Evolutionary conservation across 148 eudicot genomes (phyloP).

Genomic region (Drosera capensis): DNA sequence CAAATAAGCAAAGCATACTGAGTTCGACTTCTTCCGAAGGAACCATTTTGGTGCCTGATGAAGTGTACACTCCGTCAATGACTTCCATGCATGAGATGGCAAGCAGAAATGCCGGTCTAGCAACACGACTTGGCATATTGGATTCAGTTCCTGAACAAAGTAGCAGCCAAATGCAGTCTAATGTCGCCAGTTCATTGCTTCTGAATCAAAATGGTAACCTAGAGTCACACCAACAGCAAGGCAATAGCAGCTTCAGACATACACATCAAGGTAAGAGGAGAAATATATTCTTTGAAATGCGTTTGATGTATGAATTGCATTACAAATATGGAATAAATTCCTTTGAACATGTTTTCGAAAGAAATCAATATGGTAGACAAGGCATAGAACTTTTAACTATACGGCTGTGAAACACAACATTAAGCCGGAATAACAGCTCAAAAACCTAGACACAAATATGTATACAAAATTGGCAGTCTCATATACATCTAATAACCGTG

Average conservation of each 20-base stretch:
- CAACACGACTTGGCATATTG: background rate
- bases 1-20: background rate
- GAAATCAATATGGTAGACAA: too few species aligned
- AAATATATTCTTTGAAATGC: background rate
- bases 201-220: slow-evolving; percentile 4
- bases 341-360: background rate
- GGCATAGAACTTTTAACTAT: too few species aligned
- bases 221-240: slow-evolving; percentile 4
- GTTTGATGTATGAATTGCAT: background rate
- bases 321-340: background rate
- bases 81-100: background rate
- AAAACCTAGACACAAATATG: too few species aligned
- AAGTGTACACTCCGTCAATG: background rate
- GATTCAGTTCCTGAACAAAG: background rate
- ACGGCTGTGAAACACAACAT: too few species aligned
- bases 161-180: slow-evolving; percentile 10
- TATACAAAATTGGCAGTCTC: too few species aligned
- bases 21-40: slow-evolving; percentile 10
- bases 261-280: background rate
- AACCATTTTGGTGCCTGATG: background rate
- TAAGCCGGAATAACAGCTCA: too few species aligned
- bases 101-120: background rate
- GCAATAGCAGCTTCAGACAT: slow-evolving; percentile 4
- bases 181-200: slow-evolving; percentile 13
- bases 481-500: too few species aligned